Percentiles rank a stretch among this genome's conserved stretches.
phyloP scores from a whole-genome alignment of 2,329 filamentous ascomycete species.

The Talaromyces pinophilus region DNA sequence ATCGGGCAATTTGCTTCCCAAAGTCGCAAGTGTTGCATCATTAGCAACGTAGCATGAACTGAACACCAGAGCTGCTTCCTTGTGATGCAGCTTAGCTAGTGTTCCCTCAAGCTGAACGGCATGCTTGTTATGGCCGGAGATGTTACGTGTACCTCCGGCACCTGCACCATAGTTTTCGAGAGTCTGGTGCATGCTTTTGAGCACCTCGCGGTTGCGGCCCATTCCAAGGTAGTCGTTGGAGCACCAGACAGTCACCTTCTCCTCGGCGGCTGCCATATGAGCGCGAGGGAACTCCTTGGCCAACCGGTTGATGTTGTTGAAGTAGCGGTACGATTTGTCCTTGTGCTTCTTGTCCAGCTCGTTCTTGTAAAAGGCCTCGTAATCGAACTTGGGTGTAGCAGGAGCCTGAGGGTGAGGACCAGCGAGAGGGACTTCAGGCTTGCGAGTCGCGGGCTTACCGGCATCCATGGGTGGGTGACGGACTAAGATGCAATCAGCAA shows the following conservation, averaged over 20 bases:
- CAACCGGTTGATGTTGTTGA: slow-evolving; percentile 99
- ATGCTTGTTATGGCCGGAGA: slow-evolving; percentile 96
- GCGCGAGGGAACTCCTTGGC: slow-evolving; percentile 95
- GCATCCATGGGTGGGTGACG: slow-evolving; percentile 31
- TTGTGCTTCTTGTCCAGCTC: slow-evolving; percentile 99
- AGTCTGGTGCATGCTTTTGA: slow-evolving; percentile 91
- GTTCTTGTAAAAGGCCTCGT: slow-evolving; percentile 80
- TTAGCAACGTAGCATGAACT: slow-evolving; percentile 98
- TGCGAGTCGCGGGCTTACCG: slow-evolving; percentile 30
- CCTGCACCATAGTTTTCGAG: slow-evolving; percentile 93
- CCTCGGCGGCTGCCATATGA: slow-evolving; percentile 79
- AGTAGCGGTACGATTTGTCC: slow-evolving; percentile 99
- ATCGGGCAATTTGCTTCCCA: slow-evolving; percentile 94
- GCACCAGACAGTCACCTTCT: slow-evolving; percentile 96
- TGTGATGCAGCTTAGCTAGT: slow-evolving; percentile 83
- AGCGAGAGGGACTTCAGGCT: slow-evolving; percentile 34
- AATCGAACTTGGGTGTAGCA: slow-evolving; percentile 71
- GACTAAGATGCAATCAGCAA: slow-evolving; percentile 23
- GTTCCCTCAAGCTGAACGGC: slow-evolving; percentile 81
- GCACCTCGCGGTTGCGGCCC: slow-evolving; percentile 84
- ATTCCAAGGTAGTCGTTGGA: slow-evolving; percentile 99
- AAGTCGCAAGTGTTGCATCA: slow-evolving; percentile 90
- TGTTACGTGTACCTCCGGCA: slow-evolving; percentile 93
- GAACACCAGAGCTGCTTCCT: slow-evolving; percentile 91
- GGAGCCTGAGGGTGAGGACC: slow-evolving; percentile 53